phyloP scores from a whole-genome alignment of 2,329 filamentous ascomycete species.

The Karstenula rhodostoma region DNA sequence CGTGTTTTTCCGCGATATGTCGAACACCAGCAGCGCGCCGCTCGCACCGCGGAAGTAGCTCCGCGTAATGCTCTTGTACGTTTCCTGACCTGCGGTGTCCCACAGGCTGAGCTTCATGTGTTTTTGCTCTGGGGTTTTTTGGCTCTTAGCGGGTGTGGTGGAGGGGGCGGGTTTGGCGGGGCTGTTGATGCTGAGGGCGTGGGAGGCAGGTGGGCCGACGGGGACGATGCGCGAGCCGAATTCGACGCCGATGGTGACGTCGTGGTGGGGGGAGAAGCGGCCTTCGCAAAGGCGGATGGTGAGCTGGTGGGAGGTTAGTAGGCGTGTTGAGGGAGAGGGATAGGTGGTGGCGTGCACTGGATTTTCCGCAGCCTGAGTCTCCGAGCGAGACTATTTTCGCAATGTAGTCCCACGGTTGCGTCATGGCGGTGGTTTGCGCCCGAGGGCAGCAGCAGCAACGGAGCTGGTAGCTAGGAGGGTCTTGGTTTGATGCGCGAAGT shows the following conservation, averaged over 20 bases:
- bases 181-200: constrained; percentile 64
- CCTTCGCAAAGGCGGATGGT: constrained; percentile 97
- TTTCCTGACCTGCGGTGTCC: constrained; percentile 97
- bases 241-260: constrained; percentile 96
- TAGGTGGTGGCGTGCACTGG: constrained; percentile 61
- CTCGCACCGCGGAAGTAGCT: constrained; percentile 89
- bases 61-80: constrained; percentile 94
- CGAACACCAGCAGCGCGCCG: constrained; percentile 87
- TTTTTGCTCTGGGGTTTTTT: constrained; percentile 59
- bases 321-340: constrained; percentile 4
- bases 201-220: constrained; percentile 81
- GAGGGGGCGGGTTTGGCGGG: constrained; percentile 39
- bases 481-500: constrained; percentile 19
- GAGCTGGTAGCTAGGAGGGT: constrained; percentile 8
- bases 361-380: constrained; percentile 96
- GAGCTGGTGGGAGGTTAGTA: constrained; percentile 60
- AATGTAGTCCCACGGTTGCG: constrained; percentile 94
- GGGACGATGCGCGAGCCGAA: constrained; percentile 93
- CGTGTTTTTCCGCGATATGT: constrained; percentile 85
- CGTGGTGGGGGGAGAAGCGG: constrained; percentile 91
- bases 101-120: constrained; percentile 95
- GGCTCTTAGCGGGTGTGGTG: constrained; percentile 37
- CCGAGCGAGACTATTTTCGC: constrained; percentile 98
- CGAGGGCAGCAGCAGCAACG: constrained; percentile 14
- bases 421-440: constrained; percentile 44